Base-by-base conservation (phyloP, 495 filamentous ascomycete species). In the Aspergillus baeticus region DNA sequence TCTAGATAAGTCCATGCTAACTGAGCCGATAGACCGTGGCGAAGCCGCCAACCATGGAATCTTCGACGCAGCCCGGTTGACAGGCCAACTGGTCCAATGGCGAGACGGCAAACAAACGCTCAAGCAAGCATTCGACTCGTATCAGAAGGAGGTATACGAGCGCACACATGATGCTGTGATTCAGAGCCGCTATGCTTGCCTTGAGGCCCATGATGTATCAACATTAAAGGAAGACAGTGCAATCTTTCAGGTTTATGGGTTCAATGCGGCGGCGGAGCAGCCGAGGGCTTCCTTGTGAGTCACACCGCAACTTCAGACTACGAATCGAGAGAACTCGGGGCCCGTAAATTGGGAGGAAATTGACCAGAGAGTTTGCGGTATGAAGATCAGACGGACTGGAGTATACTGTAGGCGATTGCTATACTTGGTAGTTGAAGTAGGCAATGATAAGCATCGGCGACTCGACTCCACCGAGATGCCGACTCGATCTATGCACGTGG, bases 31-130 rank as follows among this genome's bases (percentile, higher is more conserved):
- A 47, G 44, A 47, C 31, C 20, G 44, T 15, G 44, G 44, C 6
- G 44, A 47, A 31, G 44, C 44, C 14, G 44, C 44, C 2, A 47
- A 47, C 17, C 44, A 47, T 14, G 44, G 44, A 5, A 47, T 47
- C 3, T 47, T 29, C 44, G 44, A 47, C 44, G 44, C 44, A 18
- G 44, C 44, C 0, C 10, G 23, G n/a, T 14, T 47, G 13, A 10
- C 21, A 14, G 44, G 31, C 10, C 44, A 47, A 26, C 22, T 47
- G 7, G 21, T 47, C 21, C 44, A 29, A 47, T 47, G 44, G 44
- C 44, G 44, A n/a, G 44, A 14, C 10, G 44, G 8, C 3, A 31
- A 31, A 17, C 23, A 47, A 14, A 29, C 44, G 11, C 44, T 47
- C 8, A 22, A 47, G 15, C 20, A 47, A 4, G 44, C 44, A 6